A percentile compares a stretch with the other conserved stretches of the same genome.
phyloP scores from a whole-genome alignment of 2,329 filamentous ascomycete genomes.

The Claviceps arundinis region DNA sequence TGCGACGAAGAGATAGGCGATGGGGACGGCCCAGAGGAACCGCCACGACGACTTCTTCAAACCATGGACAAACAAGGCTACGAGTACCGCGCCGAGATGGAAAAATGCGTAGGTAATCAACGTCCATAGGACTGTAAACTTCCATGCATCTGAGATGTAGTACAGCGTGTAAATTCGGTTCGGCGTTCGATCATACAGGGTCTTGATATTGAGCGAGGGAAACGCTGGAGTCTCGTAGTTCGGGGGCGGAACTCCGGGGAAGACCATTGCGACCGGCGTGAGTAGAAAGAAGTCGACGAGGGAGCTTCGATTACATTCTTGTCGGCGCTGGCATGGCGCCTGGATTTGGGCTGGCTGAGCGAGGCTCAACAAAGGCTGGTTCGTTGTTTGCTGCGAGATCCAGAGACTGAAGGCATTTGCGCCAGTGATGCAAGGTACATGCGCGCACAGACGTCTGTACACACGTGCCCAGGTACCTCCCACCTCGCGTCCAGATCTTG shows the following conservation, averaged over 20 bases:
- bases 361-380: not conserved
- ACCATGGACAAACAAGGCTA: conserved; percentile 60
- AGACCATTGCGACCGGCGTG: conserved; percentile 3
- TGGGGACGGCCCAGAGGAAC: conserved; percentile 57
- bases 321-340: not conserved
- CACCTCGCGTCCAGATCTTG: no score
- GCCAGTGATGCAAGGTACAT: no score
- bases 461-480: no score
- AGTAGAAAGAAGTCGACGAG: not conserved
- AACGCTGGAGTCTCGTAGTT: conserved; percentile 58
- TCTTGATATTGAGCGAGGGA: conserved; percentile 69
- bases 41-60: conserved; percentile 42
- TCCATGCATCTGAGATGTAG: conserved; percentile 65
- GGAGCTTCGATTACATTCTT: not conserved
- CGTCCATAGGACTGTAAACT: conserved; percentile 80
- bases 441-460: no score
- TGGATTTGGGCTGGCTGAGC: not conserved
- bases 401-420: not conserved
- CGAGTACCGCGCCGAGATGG: conserved; percentile 57
- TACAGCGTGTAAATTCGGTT: conserved; percentile 49
- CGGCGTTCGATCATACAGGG: conserved; percentile 28
- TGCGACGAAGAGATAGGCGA: conserved; percentile 58
- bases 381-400: not conserved
- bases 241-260: conserved; percentile 22
- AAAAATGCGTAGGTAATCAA: conserved; percentile 64